phyloP scores from a whole-genome alignment of 148 eudicot genomes.

The Vaccinium darrowii region DNA sequence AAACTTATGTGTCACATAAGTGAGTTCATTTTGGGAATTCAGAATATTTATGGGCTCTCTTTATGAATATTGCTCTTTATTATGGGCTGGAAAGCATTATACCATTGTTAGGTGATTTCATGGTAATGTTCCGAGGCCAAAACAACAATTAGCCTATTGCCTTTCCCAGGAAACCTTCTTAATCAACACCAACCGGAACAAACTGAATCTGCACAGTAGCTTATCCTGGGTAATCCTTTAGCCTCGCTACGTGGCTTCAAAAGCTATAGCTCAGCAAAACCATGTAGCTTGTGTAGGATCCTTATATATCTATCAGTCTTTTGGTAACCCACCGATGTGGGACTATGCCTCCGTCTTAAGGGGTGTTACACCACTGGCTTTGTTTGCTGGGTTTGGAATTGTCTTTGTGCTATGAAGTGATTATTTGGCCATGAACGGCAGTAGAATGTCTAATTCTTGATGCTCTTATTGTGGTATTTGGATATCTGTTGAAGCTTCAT shows the following conservation, averaged over 20 bases:
- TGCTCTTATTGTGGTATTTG: background rate
- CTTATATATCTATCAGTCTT: background rate
- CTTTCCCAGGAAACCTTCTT: background rate
- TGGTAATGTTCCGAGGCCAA: background rate
- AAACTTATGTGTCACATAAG: background rate
- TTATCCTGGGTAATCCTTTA: background rate
- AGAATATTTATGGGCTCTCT: background rate
- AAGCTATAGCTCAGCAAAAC: background rate
- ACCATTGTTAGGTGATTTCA: background rate
- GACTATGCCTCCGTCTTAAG: background rate
- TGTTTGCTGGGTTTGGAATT: background rate
- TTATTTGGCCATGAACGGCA: constrained; percentile 18
- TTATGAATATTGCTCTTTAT: background rate
- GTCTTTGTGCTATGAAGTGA: constrained; percentile 7
- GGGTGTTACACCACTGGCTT: background rate
- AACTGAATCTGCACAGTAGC: background rate
- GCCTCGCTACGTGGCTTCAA: background rate
- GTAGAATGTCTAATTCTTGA: background rate
- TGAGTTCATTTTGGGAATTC: background rate
- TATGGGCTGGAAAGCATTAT: background rate
- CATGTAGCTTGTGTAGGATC: background rate
- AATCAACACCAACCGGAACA: background rate
- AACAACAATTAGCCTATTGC: background rate
- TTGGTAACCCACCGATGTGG: background rate
- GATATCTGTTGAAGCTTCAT: constrained; percentile 11